Evolutionary conservation across 1,139 yeast genomes (phyloP).

Genomic region (Yamadazyma diddensiae): DNA sequence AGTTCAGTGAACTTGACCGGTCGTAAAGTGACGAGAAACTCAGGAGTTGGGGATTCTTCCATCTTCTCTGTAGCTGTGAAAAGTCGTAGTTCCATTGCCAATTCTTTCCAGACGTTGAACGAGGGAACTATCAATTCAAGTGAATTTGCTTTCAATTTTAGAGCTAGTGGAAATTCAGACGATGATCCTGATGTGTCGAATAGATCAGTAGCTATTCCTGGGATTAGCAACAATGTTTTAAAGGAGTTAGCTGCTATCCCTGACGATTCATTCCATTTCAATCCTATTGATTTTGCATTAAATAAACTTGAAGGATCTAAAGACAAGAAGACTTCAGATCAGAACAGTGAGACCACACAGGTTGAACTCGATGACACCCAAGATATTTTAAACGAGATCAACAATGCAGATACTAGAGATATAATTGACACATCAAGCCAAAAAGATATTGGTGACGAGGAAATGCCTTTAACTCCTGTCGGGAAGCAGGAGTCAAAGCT

Average conservation of each 20-base stretch:
- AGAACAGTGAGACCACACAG: constrained; percentile 23
- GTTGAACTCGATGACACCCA: constrained; percentile 26
- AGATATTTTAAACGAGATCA: constrained; percentile 39
- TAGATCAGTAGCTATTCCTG: constrained; percentile 52
- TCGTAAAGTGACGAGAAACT: constrained; percentile 20
- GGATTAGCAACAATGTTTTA: constrained; percentile 59
- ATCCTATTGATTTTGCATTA: constrained; percentile 72
- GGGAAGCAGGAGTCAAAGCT: not conserved
- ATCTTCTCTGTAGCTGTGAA: constrained; percentile 33
- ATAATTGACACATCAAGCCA: constrained; percentile 26
- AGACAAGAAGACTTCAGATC: constrained; percentile 23
- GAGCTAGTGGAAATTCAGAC: constrained; percentile 6
- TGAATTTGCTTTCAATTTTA: constrained; percentile 10
- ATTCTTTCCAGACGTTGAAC: constrained; percentile 18
- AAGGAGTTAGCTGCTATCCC: constrained; percentile 78
- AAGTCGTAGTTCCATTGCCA: constrained; percentile 17
- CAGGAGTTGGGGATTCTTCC: constrained; percentile 35
- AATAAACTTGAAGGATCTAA: constrained; percentile 68
- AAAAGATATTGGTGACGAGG: constrained; percentile 5
- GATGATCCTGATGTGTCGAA: constrained; percentile 14
- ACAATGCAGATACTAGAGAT: constrained; percentile 42
- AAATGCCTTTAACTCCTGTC: constrained; percentile 3
- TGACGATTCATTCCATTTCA: constrained; percentile 62
- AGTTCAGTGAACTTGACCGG: constrained; percentile 6
- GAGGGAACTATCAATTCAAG: constrained; percentile 10